Base-by-base conservation (phyloP, 257 asterid genomes). In the Gardenia jasminoides region DNA sequence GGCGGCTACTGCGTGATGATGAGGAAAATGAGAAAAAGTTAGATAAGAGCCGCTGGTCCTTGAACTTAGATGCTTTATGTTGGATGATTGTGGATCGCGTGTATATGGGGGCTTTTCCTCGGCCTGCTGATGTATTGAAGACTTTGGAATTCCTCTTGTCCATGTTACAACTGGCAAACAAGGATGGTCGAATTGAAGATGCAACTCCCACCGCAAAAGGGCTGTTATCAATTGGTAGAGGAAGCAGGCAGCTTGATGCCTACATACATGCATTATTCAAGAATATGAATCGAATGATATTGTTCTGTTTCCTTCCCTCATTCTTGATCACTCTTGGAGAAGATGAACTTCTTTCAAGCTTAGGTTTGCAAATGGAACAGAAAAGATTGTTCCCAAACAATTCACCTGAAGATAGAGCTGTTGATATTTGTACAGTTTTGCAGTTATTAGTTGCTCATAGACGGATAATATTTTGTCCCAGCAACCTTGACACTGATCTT, bases 91-190 rank as follows among this genome's bases (percentile, higher is more conserved):
- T 91, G 43, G 99, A 96, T 84, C 96, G 99, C 22, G 97, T 88
- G 39, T 91, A 92, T 79, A 93, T 93, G 97, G 99, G 99, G 79
- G 97, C 96, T 83, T 96, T 96, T 84, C 94, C 97, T 79, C 98
- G 88, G 90, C 97, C 98, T 76, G 83, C 90, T 74, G 92, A 86
- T 82, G 97, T 96, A 50, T 84, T 96, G 83, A 89, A 87, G 86
- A 93, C 97, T 74, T 91, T 93, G 83, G 99, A 96, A 83, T 96
- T 96, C 85, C 85, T 96, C 88, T 80, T 93, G 81, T 96, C 99
- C 79, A 93, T 96, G 97, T 83, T 96, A 79, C 99, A 96, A 84
- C 88, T 96, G 87, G 99, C 97, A 80, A 92, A 96, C 87, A 96
- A 93, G 86, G 99, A 92, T 87, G 99, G 99, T 36, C 93, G 97